Evolutionary conservation across 208 protist species (phyloP).

Genomic region (Wallacemonas sp.): DNA sequence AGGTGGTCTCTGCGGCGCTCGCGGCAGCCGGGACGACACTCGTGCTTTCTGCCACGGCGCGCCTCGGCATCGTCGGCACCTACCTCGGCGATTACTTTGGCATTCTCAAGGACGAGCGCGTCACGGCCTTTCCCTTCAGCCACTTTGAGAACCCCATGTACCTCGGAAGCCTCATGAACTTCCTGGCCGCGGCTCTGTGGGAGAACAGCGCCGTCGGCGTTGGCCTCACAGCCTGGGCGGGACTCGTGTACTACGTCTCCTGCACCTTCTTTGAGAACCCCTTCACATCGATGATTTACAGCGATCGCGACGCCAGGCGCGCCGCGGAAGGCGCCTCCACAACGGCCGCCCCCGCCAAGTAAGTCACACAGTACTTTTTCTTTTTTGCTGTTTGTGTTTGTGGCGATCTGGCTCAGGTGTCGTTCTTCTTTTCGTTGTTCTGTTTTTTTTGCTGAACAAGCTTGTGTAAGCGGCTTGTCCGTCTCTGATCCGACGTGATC

Average conservation of each 20-base stretch:
- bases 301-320: neutral
- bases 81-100: slow-evolving; percentile 96
- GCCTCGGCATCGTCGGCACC: slow-evolving; percentile 91
- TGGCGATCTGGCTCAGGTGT: no score
- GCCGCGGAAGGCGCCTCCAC: neutral
- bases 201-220: slow-evolving; percentile 75
- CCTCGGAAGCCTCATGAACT: slow-evolving; percentile 87
- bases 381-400: no score
- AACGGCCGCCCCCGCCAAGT: no score
- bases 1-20: slow-evolving; percentile 36
- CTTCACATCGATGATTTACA: slow-evolving; percentile 92
- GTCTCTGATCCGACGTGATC: no score
- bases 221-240: slow-evolving; percentile 68
- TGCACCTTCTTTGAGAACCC: slow-evolving; percentile 88
- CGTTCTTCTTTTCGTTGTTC: no score
- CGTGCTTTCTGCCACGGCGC: slow-evolving; percentile 64
- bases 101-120: slow-evolving; percentile 84
- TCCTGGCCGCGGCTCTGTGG: slow-evolving; percentile 72
- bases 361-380: no score
- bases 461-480: no score
- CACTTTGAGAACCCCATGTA: slow-evolving; percentile 95
- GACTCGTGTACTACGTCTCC: slow-evolving; percentile 84
- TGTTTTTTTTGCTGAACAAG: no score
- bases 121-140: slow-evolving; percentile 94
- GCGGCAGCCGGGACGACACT: slow-evolving; percentile 58